phyloP scores from a whole-genome alignment of 2,329 filamentous ascomycete genomes.

The Talaromyces sp. region DNA sequence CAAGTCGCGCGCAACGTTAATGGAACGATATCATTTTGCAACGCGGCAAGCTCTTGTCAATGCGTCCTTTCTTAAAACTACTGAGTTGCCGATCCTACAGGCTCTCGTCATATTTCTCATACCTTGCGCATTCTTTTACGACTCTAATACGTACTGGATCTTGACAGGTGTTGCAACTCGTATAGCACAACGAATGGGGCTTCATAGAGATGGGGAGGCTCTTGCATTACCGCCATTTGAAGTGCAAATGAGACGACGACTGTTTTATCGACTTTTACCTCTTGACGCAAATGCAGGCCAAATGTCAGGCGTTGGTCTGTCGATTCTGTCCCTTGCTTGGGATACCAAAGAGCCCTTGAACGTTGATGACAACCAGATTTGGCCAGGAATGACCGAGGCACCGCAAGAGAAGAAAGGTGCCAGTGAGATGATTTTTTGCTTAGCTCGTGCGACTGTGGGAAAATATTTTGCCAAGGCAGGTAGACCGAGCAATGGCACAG shows the following conservation, averaged over 20 bases:
- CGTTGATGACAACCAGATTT: background rate
- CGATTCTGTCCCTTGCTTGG: background rate
- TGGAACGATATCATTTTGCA: background rate
- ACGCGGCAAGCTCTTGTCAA: background rate
- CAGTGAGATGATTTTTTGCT: background rate
- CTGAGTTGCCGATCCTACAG: background rate
- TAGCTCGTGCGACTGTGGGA: background rate
- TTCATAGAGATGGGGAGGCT: conserved; percentile 57
- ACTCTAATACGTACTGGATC: background rate
- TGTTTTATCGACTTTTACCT: conserved; percentile 39
- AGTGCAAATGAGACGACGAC: conserved; percentile 61
- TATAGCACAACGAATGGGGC: background rate
- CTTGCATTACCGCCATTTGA: conserved; percentile 60
- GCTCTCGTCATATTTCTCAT: background rate
- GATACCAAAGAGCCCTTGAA: background rate
- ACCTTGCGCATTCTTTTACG: background rate
- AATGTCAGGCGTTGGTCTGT: background rate
- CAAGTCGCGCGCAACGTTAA: background rate
- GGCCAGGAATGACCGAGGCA: background rate
- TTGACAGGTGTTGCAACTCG: background rate
- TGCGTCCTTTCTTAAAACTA: background rate
- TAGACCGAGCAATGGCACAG: background rate
- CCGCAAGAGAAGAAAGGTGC: background rate
- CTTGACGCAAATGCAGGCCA: conserved; percentile 17
- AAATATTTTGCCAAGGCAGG: background rate